Percentiles rank a stretch among this genome's conserved stretches.
phyloP scores from a whole-genome alignment of 495 filamentous ascomycete species.

The Pseudoneurospora amorphoporcata region DNA sequence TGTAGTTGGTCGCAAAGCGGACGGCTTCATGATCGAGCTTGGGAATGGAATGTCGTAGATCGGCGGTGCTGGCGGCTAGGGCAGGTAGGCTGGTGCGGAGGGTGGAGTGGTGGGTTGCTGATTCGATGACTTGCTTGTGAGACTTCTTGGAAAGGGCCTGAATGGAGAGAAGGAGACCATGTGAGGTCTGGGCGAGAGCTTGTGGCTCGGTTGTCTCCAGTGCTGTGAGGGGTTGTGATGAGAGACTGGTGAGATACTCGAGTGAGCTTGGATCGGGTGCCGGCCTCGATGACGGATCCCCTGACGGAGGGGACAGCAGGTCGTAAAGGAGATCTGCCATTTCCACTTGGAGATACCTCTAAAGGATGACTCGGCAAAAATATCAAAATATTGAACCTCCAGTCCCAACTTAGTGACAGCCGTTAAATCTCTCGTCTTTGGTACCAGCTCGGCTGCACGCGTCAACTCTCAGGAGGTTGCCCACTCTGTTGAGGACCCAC shows the following conservation, averaged over 20 bases:
- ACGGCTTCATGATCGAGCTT: constrained; percentile 69
- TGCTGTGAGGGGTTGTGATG: constrained; percentile 66
- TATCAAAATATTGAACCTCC: not conserved
- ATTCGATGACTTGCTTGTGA: constrained; percentile 76
- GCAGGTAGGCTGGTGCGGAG: constrained; percentile 56
- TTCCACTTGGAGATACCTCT: not conserved
- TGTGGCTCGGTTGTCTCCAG: constrained; percentile 67
- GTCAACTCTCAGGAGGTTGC: not conserved
- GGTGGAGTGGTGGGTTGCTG: constrained; percentile 63
- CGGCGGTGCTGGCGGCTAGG: constrained; percentile 51
- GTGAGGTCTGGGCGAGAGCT: constrained; percentile 66
- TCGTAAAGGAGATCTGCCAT: constrained; percentile 30
- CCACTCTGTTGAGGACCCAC: not conserved
- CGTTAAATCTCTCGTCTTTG: not conserved
- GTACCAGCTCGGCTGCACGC: not conserved
- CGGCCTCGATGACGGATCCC: constrained; percentile 3
- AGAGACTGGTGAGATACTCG: constrained; percentile 67
- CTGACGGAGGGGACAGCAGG: constrained; percentile 12
- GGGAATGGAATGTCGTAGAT: constrained; percentile 63
- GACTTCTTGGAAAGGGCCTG: constrained; percentile 86
- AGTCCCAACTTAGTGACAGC: not conserved
- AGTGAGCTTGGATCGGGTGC: constrained; percentile 61
- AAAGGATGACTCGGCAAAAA: not conserved
- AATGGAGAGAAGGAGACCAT: constrained; percentile 74
- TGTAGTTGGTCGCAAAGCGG: constrained; percentile 75